Conservation (phyloP, 225 moss, liverwort and hornwort species). For the Climacium dendroides region DNA sequence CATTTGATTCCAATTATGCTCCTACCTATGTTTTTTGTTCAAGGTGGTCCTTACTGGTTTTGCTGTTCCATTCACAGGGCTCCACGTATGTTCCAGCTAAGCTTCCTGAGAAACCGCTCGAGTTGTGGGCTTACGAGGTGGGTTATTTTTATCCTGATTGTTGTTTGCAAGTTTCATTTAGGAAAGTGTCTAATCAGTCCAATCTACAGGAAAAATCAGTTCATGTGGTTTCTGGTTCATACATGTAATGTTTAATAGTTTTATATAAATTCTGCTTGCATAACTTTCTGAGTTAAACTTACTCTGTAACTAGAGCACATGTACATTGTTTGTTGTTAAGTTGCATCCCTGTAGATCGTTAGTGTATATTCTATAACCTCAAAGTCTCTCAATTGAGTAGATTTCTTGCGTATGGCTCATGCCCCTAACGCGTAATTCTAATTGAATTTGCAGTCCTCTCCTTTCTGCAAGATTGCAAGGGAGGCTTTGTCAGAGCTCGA, state of each 20-base stretch:
- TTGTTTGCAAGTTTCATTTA: not conserved
- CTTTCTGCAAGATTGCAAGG: conserved; percentile 93
- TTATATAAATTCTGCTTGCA: not conserved
- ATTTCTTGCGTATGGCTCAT: not conserved
- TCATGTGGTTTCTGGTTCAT: not conserved
- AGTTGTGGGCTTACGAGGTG: conserved; percentile 99
- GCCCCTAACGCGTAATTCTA: not conserved
- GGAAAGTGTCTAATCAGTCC: not conserved
- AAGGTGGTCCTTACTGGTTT: not conserved
- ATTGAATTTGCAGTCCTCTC: conserved; percentile 56
- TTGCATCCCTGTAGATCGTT: not conserved
- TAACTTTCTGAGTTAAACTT: not conserved
- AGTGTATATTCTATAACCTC: not conserved
- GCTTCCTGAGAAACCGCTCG: conserved; percentile 68
- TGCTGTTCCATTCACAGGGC: conserved; percentile 37
- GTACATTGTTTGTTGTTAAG: not conserved
- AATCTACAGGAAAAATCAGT: not conserved
- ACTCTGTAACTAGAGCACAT: not conserved
- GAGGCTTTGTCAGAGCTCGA: conserved; percentile 95
- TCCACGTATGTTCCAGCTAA: conserved; percentile 60
- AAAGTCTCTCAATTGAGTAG: not conserved
- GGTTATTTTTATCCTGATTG: not conserved
- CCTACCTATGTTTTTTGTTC: not conserved
- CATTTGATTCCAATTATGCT: not conserved
- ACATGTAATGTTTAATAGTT: not conserved